These are phyloP conservation scores for Cladophialophora yegresii DNA, from an alignment of 2,329 filamentous ascomycete species.

Conservation along the genomic window DNA sequence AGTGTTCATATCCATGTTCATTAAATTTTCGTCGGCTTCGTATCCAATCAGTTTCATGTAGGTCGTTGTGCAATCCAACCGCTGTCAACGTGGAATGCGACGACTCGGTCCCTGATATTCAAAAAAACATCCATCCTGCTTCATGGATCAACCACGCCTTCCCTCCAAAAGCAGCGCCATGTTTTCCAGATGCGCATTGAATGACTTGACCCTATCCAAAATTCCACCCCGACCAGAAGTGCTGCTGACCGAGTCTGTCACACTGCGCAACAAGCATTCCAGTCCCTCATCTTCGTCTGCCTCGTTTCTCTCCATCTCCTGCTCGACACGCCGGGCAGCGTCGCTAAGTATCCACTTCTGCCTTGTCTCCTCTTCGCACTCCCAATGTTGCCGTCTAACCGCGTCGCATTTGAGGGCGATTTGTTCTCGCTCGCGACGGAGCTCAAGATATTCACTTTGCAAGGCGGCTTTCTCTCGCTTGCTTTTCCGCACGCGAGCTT, in stretches of 20 bases:
- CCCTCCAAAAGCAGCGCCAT: constrained; percentile 35
- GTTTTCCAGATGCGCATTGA: constrained; percentile 49
- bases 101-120: neutral
- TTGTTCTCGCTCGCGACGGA: constrained; percentile 53
- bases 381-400: constrained; percentile 47
- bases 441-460: constrained; percentile 50
- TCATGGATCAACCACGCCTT: constrained; percentile 8
- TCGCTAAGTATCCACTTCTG: constrained; percentile 33
- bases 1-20: neutral
- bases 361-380: constrained; percentile 43
- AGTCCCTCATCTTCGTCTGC: constrained; percentile 40
- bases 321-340: constrained; percentile 46
- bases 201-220: constrained; percentile 45
- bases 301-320: constrained; percentile 45
- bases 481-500: constrained; percentile 49
- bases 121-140: neutral
- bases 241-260: constrained; percentile 47
- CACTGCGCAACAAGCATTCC: constrained; percentile 48
- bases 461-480: constrained; percentile 50
- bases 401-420: constrained; percentile 55
- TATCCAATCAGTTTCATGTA: neutral
- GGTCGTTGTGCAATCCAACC: neutral
- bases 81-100: neutral
- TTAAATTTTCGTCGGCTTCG: neutral
- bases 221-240: constrained; percentile 46